Base-by-base conservation (phyloP, 2,329 filamentous ascomycete genomes). In the Colletotrichum tropicale region DNA sequence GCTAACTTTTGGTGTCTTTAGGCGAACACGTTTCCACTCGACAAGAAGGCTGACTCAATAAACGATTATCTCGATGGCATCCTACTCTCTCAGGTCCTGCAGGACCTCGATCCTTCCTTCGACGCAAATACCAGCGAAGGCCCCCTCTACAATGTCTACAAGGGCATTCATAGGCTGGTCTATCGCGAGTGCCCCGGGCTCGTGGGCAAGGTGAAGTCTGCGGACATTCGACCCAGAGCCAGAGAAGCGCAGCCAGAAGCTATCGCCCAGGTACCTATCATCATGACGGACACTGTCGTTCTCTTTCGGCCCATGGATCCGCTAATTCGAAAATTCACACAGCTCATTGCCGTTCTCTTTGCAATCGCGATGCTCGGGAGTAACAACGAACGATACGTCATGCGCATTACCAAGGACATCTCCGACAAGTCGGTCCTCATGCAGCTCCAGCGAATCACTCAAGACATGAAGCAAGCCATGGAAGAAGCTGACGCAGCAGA, bases 291-390 rank as follows among this genome's bases (percentile, higher is more conserved):
- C 24, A 21, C 61, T 6, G n/a, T 38, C 34, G 32, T 24, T 34
- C 61, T 21, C 21, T 24, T 64, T 32, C 58, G 28, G 30, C 30
- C 58, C 30, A 62, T 21, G 30, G 21, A 36, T 32, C 28, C 28
- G 78, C 83, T 78, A 81, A 85, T 70, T 15, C 16, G 5, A 26
- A 38, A 56, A 78, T 84, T 84, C 61, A 84, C 86, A 71, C 86
- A 93, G 86, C 86, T 94, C 66, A 85, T 94, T 56, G 91, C 91
- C 74, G 87, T 94, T 71, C 88, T 94, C 81, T 86, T 94, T 26
- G 89, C 83, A 16, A 85, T 92, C n/a, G 91, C 91, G 30, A 89
- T 92, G 77, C 88, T 89, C 80, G 92, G 91, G 15, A 88, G 90
- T 30, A 89, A 91, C 70, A 88, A 88, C 72, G 86, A 87, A 38